Conservation (phyloP, 139 green algal species). For the Chlorella sp. region DNA sequence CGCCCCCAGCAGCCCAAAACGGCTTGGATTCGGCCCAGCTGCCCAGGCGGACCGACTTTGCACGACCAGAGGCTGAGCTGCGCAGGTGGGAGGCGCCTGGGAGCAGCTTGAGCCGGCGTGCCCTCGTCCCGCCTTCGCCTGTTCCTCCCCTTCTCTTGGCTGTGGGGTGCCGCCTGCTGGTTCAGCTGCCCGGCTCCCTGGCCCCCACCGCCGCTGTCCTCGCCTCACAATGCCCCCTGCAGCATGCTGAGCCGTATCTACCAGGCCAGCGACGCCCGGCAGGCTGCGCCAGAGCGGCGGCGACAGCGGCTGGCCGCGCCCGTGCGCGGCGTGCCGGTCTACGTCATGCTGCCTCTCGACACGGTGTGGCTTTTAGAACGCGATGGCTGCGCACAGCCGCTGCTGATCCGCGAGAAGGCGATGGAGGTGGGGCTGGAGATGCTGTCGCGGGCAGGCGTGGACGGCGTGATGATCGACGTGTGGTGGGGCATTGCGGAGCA, state of each 20-base stretch:
- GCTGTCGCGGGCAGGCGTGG: constrained; percentile 82
- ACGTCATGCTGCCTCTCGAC: constrained; percentile 99
- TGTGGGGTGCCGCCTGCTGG: background rate
- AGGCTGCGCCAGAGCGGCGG: constrained; percentile 17
- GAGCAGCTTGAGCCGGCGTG: background rate
- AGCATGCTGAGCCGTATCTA: constrained; percentile 40
- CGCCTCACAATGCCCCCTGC: background rate
- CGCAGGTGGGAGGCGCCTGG: background rate
- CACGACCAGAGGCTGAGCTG: constrained; percentile 10
- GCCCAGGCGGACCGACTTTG: background rate
- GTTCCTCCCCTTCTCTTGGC: background rate
- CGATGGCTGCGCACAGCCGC: constrained; percentile 32
- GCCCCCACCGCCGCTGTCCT: background rate
- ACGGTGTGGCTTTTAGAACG: constrained; percentile 95
- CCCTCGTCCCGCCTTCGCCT: background rate
- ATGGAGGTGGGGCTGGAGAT: constrained; percentile 86
- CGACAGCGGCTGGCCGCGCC: constrained; percentile 32
- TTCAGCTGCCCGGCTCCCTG: background rate
- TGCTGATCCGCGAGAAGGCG: constrained; percentile 87
- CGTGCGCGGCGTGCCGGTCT: constrained; percentile 82
- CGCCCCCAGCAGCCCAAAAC: too few relatives aligned
- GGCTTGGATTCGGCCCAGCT: background rate
- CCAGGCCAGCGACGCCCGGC: constrained; percentile 24
- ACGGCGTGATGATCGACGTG: constrained; percentile 95
- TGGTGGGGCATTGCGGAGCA: constrained; percentile 93